Conservation (phyloP, 139 green algal genomes). For the Picochlorum sp. region DNA sequence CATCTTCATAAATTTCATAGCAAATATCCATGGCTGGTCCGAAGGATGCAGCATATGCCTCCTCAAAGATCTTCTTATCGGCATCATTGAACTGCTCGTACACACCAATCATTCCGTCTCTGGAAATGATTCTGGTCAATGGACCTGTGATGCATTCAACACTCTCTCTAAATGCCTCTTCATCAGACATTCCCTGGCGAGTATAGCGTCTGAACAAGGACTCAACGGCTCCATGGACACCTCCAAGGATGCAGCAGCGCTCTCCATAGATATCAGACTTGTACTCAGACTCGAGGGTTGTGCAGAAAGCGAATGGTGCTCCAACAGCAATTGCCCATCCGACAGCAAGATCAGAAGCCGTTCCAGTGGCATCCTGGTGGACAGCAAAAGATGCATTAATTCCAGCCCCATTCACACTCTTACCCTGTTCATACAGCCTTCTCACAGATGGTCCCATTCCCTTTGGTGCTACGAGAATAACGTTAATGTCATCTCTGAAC, state of each 20-base stretch:
- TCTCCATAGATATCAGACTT: conserved; percentile 99
- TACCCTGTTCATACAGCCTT: conserved; percentile 97
- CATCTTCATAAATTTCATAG: conserved; percentile 97
- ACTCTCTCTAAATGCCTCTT: conserved; percentile 93
- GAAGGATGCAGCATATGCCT: conserved; percentile 85
- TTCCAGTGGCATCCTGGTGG: conserved; percentile 96
- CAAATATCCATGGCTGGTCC: conserved; percentile 93
- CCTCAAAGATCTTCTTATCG: conserved; percentile 80
- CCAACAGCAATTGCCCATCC: conserved; percentile 94
- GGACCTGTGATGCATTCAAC: conserved; percentile 98
- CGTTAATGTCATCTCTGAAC: conserved; percentile 98
- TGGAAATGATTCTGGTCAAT: conserved; percentile 89
- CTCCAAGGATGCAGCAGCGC: conserved; percentile 93
- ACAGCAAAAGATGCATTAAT: conserved; percentile 99
- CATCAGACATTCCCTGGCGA: conserved; percentile 68
- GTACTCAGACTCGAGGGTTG: conserved; percentile 98
- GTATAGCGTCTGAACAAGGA: conserved; percentile 90
- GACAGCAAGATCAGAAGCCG: conserved; percentile 89
- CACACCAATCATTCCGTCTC: conserved; percentile 90
- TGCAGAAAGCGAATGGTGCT: conserved; percentile 95
- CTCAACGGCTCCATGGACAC: conserved; percentile 97
- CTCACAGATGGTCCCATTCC: conserved; percentile 98
- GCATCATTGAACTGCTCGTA: conserved; percentile 75
- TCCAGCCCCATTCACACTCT: conserved; percentile 93
- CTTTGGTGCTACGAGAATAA: conserved; percentile 98